phyloP scores from a whole-genome alignment of 257 asterid species.

The Ilex asprella region DNA sequence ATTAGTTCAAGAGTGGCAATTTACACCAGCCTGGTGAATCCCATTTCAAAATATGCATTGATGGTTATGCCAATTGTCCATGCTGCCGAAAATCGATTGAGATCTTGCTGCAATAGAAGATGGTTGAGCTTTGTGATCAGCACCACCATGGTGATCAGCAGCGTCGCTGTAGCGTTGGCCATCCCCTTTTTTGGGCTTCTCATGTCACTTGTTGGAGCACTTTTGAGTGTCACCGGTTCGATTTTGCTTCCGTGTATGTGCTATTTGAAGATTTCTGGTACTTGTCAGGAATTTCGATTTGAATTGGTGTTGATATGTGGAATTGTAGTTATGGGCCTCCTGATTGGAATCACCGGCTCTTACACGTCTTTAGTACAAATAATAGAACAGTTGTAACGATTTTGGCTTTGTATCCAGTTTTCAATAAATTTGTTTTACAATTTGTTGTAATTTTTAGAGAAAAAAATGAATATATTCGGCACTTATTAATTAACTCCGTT shows the following conservation, averaged over 20 bases:
- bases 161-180: conserved; percentile 50
- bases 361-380: neutral
- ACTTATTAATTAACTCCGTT: too few relatives aligned
- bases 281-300: neutral
- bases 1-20: too few relatives aligned
- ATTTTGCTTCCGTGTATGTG: conserved; percentile 1
- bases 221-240: conserved; percentile 6
- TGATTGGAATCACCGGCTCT: neutral
- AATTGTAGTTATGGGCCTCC: neutral
- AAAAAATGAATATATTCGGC: too few relatives aligned
- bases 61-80: conserved; percentile 67
- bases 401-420: too few relatives aligned
- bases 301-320: neutral
- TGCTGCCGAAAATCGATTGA: conserved; percentile 38
- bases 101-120: conserved; percentile 16
- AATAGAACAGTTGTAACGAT: neutral
- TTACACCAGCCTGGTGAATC: conserved; percentile 39
- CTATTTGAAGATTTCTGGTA: neutral
- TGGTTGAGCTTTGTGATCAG: conserved; percentile 33
- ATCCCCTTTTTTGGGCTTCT: conserved; percentile 62
- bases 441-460: too few relatives aligned
- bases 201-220: neutral
- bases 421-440: too few relatives aligned
- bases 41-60: conserved; percentile 72
- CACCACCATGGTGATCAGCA: conserved; percentile 49